Percentiles rank a stretch among this genome's conserved stretches.
Conservation (phyloP, 2,329 filamentous ascomycete genomes). For the Cadophora sp. region DNA sequence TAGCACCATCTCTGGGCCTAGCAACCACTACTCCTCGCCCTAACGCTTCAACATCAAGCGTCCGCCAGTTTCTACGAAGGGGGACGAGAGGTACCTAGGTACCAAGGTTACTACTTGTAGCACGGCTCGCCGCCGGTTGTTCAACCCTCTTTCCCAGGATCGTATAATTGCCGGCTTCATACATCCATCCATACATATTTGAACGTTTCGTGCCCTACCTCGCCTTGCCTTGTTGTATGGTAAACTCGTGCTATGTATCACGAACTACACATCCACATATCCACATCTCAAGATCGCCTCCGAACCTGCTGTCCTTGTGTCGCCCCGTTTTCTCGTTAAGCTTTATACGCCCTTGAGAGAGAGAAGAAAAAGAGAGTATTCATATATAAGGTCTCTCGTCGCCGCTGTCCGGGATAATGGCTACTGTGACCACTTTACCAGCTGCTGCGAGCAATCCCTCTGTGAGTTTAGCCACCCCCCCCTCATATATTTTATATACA, state of each 20-base stretch:
- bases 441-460: conserved; percentile 5
- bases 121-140: conserved; percentile 13
- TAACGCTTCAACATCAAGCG: not conserved
- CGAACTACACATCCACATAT: conserved; percentile 11
- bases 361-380: not conserved
- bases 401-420: conserved; percentile 11
- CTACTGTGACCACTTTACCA: conserved; percentile 11
- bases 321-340: not conserved
- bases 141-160: not conserved
- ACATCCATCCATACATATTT: not conserved
- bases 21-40: not conserved
- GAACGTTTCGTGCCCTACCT: not conserved
- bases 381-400: not conserved
- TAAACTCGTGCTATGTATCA: conserved; percentile 21
- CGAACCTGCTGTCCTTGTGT: conserved; percentile 15
- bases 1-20: not conserved
- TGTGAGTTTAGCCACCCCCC: conserved; percentile 8
- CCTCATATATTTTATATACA: not conserved
- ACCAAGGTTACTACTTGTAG: conserved; percentile 9
- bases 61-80: not conserved
- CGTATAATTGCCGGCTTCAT: conserved; percentile 2
- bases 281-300: conserved; percentile 4
- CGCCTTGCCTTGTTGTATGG: not conserved
- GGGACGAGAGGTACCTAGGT: no score
- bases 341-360: not conserved